Conservation (phyloP, 768 basidiomycete genomes). For the Boletus edulis region DNA sequence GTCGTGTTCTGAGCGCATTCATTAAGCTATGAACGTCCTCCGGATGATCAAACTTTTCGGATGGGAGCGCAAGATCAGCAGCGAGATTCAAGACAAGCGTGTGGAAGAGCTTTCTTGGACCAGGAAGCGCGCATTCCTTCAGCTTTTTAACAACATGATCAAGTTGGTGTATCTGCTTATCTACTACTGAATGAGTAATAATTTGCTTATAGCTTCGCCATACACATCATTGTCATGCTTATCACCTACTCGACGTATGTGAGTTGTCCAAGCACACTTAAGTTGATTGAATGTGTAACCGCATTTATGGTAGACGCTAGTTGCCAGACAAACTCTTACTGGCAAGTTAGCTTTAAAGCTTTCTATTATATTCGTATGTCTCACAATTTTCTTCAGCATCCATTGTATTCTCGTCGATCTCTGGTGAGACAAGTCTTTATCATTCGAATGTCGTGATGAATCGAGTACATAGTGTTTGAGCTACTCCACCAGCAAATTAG, state of each 20-base stretch:
- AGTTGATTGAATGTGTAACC: neutral
- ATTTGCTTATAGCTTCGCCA: conserved; percentile 41
- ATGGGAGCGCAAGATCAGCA: conserved; percentile 58
- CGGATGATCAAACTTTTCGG: conserved; percentile 74
- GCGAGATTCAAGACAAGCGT: conserved; percentile 51
- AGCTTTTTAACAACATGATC: conserved; percentile 37
- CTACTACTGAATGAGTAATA: neutral
- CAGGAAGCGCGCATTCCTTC: conserved; percentile 49
- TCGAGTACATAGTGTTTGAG: neutral
- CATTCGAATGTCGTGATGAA: neutral
- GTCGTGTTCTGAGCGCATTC: neutral
- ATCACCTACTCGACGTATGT: conserved; percentile 61
- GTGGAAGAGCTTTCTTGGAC: conserved; percentile 57
- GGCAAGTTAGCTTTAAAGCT: neutral
- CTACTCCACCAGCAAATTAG: neutral
- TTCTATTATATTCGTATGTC: neutral
- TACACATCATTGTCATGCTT: conserved; percentile 64
- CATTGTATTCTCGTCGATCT: conserved; percentile 8
- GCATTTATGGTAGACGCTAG: neutral
- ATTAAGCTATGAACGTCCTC: conserved; percentile 50
- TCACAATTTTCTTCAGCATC: conserved; percentile 1
- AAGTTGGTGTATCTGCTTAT: conserved; percentile 9
- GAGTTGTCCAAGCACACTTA: conserved; percentile 18
- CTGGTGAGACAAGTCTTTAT: neutral
- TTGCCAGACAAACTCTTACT: conserved; percentile 3